Evolutionary conservation across 345 rosid genomes (phyloP), one percentile per base, ranked within the genome.

Genomic region (Heritiera fomes): DNA sequence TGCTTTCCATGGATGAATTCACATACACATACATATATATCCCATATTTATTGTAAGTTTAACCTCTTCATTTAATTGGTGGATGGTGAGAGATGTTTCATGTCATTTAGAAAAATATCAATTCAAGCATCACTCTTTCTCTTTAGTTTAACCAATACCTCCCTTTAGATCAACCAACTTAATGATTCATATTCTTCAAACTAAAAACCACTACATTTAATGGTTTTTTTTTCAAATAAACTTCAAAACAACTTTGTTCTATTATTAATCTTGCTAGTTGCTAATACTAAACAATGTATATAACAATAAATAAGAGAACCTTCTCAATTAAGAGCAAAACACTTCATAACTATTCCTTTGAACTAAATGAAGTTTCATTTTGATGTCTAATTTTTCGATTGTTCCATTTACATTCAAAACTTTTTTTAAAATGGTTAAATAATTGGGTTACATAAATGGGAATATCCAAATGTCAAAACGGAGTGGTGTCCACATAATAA

Each of bases 1-100:
- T 10, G 65, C 15, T 9, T 8, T 59, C 3, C 13, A 59, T 62
- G 40, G 66, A 11, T 30, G 17, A 4, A 28, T 61, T 23, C 63
- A 59, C 3, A 34, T 34, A 34, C 3, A 34, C 3, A 34, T 34
- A 34, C 3, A 34, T 34, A 34, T 34, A 34, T 34, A 34, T 34
- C 28, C 28, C n/a, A 14, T 14, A 52, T 13, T 14, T 58, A 58
- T 58, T 58, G 61, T 7, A 58, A 58, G 61, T 58, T 60, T 23
- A 68, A 45, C 49, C 73, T 18, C 73, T 67, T 66, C 47, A 66
- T 17, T 40, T 67, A 67, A 67, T 67, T 67, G 71, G 71, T 67
- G 50, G 47, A 18, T 14, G 50, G 6, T 17, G 23, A 17, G 18
- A 11, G 53, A 49, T 49, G 53, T 49, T 11, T 49, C 56, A 52